Conservation (phyloP, 129 eudicot genomes). For the Scalesia atractyloides region DNA sequence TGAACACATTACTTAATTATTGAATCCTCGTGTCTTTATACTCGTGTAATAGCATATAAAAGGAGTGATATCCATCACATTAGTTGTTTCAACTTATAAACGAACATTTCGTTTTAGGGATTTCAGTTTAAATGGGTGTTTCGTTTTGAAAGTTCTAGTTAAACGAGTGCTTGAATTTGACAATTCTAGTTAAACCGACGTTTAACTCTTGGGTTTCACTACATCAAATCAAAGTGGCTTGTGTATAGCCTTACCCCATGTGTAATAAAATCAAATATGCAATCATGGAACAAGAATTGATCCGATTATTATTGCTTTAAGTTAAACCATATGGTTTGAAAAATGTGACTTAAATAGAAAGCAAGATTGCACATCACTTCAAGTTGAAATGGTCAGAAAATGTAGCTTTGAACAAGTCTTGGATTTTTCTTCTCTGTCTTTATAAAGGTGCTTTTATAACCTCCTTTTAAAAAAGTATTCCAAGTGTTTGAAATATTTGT, state of each 20-base stretch:
- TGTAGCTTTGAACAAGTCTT: constrained; percentile 34
- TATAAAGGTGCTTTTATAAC: constrained; percentile 21
- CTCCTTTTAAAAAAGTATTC: constrained; percentile 4
- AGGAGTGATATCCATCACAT: background rate
- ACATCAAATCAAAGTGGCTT: too few relatives aligned
- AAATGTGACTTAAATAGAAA: constrained; percentile 13
- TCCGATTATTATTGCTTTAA: constrained; percentile 17
- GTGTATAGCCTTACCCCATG: background rate
- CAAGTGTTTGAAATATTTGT: background rate
- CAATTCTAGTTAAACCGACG: too few relatives aligned
- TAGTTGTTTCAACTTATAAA: too few relatives aligned
- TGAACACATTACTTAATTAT: too few relatives aligned
- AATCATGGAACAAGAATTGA: constrained; percentile 1
- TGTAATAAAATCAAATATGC: background rate
- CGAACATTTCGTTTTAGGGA: too few relatives aligned
- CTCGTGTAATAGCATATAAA: background rate
- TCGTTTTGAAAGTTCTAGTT: too few relatives aligned
- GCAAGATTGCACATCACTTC: constrained; percentile 23
- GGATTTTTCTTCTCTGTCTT: constrained; percentile 4
- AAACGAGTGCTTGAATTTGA: too few relatives aligned
- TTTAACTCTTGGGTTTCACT: too few relatives aligned
- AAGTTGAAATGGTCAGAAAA: constrained; percentile 26
- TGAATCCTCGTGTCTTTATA: too few relatives aligned
- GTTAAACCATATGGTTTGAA: constrained; percentile 23
- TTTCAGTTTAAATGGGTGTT: too few relatives aligned